Percentiles rank a stretch among this genome's conserved stretches.
Evolutionary conservation across 139 green algal genomes (phyloP).

Genomic region (Chlorella sorokiniana): DNA sequence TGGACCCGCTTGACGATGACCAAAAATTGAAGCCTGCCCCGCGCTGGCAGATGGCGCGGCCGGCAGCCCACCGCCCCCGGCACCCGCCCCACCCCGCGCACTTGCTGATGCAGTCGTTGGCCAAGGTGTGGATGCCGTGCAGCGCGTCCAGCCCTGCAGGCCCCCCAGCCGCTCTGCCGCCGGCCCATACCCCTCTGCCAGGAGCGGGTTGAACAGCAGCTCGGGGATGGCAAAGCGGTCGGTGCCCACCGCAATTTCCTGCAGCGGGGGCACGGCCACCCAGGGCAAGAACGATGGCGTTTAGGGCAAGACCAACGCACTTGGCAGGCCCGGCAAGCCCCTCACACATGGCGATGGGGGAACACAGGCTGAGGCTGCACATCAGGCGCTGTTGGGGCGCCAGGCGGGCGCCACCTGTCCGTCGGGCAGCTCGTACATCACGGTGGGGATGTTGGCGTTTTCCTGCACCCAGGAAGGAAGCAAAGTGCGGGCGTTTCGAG

Average conservation of each 20-base stretch:
- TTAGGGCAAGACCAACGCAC: neutral
- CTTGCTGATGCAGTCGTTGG: slow-evolving; percentile 75
- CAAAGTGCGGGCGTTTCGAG: neutral
- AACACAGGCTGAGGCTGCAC: no score
- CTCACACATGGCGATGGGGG: no score
- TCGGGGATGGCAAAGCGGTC: slow-evolving; percentile 87
- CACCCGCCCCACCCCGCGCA: neutral
- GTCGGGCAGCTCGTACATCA: slow-evolving; percentile 87
- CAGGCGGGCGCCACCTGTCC: slow-evolving; percentile 31
- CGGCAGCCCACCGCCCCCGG: neutral
- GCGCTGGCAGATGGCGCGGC: no score
- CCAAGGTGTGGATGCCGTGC: slow-evolving; percentile 49
- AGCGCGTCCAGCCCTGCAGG: neutral
- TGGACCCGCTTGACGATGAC: no score
- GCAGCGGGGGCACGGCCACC: slow-evolving; percentile 38
- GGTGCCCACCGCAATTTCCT: slow-evolving; percentile 82
- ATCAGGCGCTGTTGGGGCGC: neutral
- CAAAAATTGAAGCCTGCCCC: no score
- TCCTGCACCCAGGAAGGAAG: slow-evolving; percentile 26
- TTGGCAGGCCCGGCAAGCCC: no score
- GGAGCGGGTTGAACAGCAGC: slow-evolving; percentile 76
- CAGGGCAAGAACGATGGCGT: neutral
- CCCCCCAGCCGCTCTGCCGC: neutral
- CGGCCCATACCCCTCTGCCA: slow-evolving; percentile 35
- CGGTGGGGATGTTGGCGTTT: slow-evolving; percentile 79